Percentiles rank a stretch among this genome's conserved stretches.
Evolutionary conservation across 805 yeast species (phyloP).

Genomic region (Starmerella sp.): DNA sequence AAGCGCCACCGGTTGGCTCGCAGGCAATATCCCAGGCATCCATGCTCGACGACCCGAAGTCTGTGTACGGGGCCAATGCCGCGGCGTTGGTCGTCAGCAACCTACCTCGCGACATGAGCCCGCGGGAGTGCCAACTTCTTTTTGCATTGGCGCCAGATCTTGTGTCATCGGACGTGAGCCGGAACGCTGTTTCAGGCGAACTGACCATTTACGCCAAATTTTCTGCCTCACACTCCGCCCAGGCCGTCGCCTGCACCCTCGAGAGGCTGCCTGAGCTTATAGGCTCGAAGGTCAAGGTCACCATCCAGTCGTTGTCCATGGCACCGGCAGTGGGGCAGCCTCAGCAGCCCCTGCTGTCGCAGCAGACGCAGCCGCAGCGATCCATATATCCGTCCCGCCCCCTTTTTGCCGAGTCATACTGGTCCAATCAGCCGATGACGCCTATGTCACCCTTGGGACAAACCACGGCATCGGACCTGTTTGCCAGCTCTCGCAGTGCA

Average conservation of each 20-base stretch:
- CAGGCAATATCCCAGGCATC: not conserved
- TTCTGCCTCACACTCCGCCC: conserved; percentile 25
- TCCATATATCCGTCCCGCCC: conserved; percentile 17
- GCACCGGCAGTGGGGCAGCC: not conserved
- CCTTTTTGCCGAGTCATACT: conserved; percentile 17
- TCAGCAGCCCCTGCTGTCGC: conserved; percentile 1
- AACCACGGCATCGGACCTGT: conserved; percentile 4
- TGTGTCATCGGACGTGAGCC: conserved; percentile 27
- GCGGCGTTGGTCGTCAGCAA: conserved; percentile 25
- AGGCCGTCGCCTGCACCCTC: conserved; percentile 24
- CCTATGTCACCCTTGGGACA: conserved; percentile 17
- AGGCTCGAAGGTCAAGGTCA: conserved; percentile 15
- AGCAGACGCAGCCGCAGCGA: conserved; percentile 9
- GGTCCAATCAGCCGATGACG: conserved; percentile 18
- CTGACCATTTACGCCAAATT: conserved; percentile 26
- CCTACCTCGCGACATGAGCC: conserved; percentile 31
- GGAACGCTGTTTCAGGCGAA: conserved; percentile 24
- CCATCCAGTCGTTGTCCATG: conserved; percentile 8
- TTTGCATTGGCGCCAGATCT: conserved; percentile 34
- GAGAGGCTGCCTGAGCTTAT: conserved; percentile 26
- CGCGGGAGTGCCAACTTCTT: conserved; percentile 31
- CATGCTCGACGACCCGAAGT: conserved; percentile 1
- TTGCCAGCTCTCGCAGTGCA: conserved; percentile 11
- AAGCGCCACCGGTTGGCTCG: not conserved
- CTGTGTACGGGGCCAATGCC: not conserved